These are phyloP conservation scores for Asparagopsis taxiformis DNA, from an alignment of 31 red algal genomes.

Conservation along the genomic window DNA sequence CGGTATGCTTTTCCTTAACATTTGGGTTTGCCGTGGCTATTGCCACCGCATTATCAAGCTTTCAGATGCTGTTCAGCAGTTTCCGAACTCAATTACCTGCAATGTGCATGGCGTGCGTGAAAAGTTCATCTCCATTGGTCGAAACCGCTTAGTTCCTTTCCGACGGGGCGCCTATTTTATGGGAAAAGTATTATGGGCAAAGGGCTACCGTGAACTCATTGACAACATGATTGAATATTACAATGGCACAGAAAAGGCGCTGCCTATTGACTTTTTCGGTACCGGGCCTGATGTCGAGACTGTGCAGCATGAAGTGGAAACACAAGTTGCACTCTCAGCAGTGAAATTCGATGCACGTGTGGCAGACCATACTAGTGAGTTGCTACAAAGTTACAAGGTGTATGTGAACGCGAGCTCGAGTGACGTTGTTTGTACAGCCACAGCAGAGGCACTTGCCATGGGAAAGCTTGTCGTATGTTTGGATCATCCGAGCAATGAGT, in stretches of 20 bases:
- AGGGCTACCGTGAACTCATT: conserved; percentile 70
- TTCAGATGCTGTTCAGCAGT: conserved; percentile 74
- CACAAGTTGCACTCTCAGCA: conserved; percentile 26
- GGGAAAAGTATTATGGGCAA: conserved; percentile 87
- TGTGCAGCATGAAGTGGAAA: conserved; percentile 22
- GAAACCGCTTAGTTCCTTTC: conserved; percentile 16
- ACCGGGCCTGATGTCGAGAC: conserved; percentile 64
- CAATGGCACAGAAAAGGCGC: conserved; percentile 21
- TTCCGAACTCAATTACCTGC: conserved; percentile 69
- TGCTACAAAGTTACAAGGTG: conserved; percentile 68
- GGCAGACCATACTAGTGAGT: conserved; percentile 50
- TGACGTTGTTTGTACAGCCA: conserved; percentile 86
- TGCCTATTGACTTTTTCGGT: conserved; percentile 79
- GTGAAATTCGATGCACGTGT: conserved; percentile 50
- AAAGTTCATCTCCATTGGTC: conserved; percentile 69
- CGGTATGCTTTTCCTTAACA: conserved; percentile 55
- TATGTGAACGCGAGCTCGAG: conserved; percentile 72
- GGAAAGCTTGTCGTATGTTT: conserved; percentile 80
- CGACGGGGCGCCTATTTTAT: conserved; percentile 77
- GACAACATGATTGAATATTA: conserved; percentile 63
- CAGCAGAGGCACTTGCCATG: conserved; percentile 89
- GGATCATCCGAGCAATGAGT: conserved; percentile 80
- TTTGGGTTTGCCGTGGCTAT: conserved; percentile 74
- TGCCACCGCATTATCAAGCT: conserved; percentile 89
- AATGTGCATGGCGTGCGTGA: conserved; percentile 90